Conservation (phyloP, 176 grass and related monocot genomes). For the Tillandsia leiboldiana region DNA sequence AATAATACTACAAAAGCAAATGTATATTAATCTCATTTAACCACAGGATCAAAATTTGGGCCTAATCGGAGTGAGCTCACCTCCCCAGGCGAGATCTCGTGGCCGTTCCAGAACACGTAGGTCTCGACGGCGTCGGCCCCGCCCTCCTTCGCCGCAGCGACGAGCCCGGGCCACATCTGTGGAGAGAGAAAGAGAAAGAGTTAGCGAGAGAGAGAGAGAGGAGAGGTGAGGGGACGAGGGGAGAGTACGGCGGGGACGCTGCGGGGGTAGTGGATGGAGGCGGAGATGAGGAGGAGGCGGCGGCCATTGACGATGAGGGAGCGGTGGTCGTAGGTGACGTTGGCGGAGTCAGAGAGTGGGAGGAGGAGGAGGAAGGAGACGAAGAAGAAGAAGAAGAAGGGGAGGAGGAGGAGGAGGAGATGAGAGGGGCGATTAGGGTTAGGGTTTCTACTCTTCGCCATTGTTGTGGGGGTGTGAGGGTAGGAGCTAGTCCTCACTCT, state of each 20-base stretch:
- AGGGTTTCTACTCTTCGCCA: too few relatives aligned
- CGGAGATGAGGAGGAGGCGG: slow-evolving; percentile 88
- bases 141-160: slow-evolving; percentile 74
- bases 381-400: slow-evolving; percentile 15
- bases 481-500: too few relatives aligned
- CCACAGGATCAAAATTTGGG: background rate
- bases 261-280: slow-evolving; percentile 96
- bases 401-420: background rate
- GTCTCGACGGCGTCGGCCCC: slow-evolving; percentile 79
- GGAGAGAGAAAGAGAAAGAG: background rate
- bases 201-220: background rate
- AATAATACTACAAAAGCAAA: slow-evolving; percentile 64
- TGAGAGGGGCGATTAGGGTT: background rate
- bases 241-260: slow-evolving; percentile 71
- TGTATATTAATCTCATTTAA: background rate
- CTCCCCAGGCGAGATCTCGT: slow-evolving; percentile 74
- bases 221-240: background rate
- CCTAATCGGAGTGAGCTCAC: slow-evolving; percentile 16
- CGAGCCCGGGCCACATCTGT: slow-evolving; percentile 94
- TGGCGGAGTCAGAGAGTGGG: slow-evolving; percentile 23
- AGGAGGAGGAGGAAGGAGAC: slow-evolving; percentile 18
- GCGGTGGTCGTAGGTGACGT: slow-evolving; percentile 81
- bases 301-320: slow-evolving; percentile 87
- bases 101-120: slow-evolving; percentile 99
- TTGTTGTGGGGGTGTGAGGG: too few relatives aligned